Evolutionary conservation across 2,329 filamentous ascomycete species (phyloP), one percentile per base, ranked within the genome.

Genomic region (Chaetomiaceae sp.): DNA sequence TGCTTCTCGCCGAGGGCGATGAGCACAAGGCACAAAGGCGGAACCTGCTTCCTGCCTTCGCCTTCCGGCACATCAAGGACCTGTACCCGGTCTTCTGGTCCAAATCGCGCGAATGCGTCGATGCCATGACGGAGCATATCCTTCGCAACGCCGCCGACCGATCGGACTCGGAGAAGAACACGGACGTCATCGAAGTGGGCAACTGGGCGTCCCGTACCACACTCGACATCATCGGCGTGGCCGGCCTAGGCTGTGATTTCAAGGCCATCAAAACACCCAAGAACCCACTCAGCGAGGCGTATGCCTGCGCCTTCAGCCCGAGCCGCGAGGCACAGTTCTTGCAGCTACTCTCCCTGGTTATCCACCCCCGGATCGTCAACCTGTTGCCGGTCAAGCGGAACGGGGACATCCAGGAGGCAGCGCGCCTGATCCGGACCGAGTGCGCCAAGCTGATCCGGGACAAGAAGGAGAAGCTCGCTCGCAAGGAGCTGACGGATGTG

Each of bases 1-100:
- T 91, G 12, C 67, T 96, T 30, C 70, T 96, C 10, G 86, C 88
- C 2, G 90, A 96, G 65, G 90, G 90, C n/a, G 86, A 94, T 11
- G 86, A 90, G 58, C 91, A 96, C 65, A 93, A 85, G 68, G 70
- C 78, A 57, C 86, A 89, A 68, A 77, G 90, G 38, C 89, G 86
- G 62, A 81, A 84, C 48, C 76, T 95, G 15, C 79, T 84, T 68
- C 88, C 88, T 0, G 86, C 88, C 2, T 95, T 95, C 63, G 75
- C 81, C n/a, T 94, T 88, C 60, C 78, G 88, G 18, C 86, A 94
- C 58, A 73, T 95, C 62, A 94, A 93, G 61, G 78, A 91, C 49
- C 69, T 95, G 12, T 93, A 94, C 57, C 84, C 88, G 0, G 68
- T 85, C 6, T 95, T 96, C 65, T 95, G 88, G 88, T 58, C 67